Percentiles rank a stretch among this genome's conserved stretches.
phyloP scores from a whole-genome alignment of 495 filamentous ascomycete species.

The Xylaria longipes region DNA sequence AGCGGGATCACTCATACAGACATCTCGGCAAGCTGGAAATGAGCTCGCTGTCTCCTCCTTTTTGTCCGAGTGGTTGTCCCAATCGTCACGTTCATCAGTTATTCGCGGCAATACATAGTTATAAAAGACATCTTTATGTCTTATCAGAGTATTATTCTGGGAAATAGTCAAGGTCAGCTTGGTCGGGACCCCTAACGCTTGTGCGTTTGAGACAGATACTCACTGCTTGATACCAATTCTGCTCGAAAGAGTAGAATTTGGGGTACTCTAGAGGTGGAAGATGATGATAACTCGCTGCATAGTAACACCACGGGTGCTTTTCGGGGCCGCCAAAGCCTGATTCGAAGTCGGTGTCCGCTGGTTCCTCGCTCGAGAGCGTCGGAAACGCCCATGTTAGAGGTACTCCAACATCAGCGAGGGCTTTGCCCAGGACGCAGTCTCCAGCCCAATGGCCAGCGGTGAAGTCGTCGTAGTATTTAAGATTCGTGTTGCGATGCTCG shows the following conservation, averaged over 20 bases:
- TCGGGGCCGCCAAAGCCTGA: conserved; percentile 48
- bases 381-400: conserved; percentile 56
- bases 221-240: conserved; percentile 51
- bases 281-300: conserved; percentile 57
- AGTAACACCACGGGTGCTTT: conserved; percentile 57
- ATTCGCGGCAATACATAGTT: conserved; percentile 43
- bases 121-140: conserved; percentile 47
- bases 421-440: conserved; percentile 60
- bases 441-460: conserved; percentile 56
- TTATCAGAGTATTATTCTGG: conserved; percentile 32
- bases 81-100: conserved; percentile 41
- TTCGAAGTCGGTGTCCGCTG: conserved; percentile 51
- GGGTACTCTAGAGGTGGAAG: conserved; percentile 51
- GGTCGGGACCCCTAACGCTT: conserved; percentile 9
- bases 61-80: conserved; percentile 52
- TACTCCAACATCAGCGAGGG: conserved; percentile 49
- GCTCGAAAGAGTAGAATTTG: conserved; percentile 54
- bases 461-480: conserved; percentile 42
- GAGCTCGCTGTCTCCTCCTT: conserved; percentile 34
- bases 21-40: conserved; percentile 44
- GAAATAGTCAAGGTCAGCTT: not conserved
- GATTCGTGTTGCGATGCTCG: conserved; percentile 34
- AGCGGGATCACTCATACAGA: conserved; percentile 45
- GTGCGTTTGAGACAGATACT: not conserved
- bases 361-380: conserved; percentile 44